phyloP scores from a whole-genome alignment of 129 eudicot species.

The Logfia minima region DNA sequence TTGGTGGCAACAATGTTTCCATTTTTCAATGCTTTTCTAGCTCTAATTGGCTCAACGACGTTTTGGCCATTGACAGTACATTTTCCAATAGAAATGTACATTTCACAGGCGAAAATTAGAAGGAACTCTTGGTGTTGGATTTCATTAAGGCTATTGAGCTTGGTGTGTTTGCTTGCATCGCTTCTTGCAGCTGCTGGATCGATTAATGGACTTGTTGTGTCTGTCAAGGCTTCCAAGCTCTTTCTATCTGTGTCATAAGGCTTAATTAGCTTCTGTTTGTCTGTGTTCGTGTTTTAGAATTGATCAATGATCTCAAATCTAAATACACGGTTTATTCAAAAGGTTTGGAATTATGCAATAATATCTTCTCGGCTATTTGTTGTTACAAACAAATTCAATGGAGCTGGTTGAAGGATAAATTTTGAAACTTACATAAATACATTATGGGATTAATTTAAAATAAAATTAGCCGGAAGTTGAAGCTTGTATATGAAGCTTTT shows the following conservation, averaged over 20 bases:
- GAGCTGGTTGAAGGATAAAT: no score
- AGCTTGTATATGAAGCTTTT: no score
- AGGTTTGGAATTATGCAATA: no score
- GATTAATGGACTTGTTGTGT: conserved; percentile 42
- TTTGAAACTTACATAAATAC: no score
- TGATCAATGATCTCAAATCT: not conserved
- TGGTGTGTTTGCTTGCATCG: conserved; percentile 48
- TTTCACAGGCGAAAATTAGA: conserved; percentile 39
- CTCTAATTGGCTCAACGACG: conserved; percentile 51
- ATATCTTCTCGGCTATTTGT: no score
- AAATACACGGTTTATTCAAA: not conserved
- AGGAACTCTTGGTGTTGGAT: conserved; percentile 44
- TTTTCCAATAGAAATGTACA: conserved; percentile 63
- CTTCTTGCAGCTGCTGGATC: conserved; percentile 62
- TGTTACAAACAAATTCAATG: no score
- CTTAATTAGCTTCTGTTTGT: not conserved
- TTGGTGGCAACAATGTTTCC: conserved; percentile 56
- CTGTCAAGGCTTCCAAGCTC: conserved; percentile 35
- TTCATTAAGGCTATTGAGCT: conserved; percentile 42
- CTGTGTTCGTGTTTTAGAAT: not conserved
- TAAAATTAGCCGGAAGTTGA: no score
- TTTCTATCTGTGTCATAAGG: conserved; percentile 42
- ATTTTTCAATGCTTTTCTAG: conserved; percentile 64
- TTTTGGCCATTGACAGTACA: conserved; percentile 52
- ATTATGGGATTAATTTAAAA: no score